Evolutionary conservation across 768 basidiomycete species (phyloP), one percentile per base, ranked within the genome.

Genomic region (Pleurotus ostreatus): DNA sequence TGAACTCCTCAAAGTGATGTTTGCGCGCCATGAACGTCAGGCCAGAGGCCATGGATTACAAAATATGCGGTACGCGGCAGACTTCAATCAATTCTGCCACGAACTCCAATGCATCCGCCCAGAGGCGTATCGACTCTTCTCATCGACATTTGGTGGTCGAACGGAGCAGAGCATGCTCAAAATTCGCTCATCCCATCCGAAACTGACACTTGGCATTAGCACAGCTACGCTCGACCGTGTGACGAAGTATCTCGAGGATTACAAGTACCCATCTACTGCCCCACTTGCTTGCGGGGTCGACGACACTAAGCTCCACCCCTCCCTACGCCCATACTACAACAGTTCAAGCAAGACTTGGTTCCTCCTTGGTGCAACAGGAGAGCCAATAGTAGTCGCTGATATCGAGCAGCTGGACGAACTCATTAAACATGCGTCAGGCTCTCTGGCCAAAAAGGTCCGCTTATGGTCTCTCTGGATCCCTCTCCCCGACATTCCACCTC

Each of bases 271-370:
- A 13, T 69, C 66, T 56, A 37, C 44, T 13, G 71, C 68, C 0
- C 70, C 69, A 1, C 44, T 68, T 26, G 63, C 54, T 2, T 53
- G 74, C 0, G 63, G 63, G 46, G 71, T 69, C 23, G 72, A 76
- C 52, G 74, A 76, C 46, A 71, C 71, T 0, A 72, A 74, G 55
- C 63, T 74, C 0, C 59, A 61, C 18, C 46, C 62, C 0, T 55
- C 60, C 0, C 60, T 67, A 15, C 61, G 63, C 0, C 60, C 65
- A 0, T 70, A 64, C 53, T 72, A 53, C 26, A 69, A 73, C 55
- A 4, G 7, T 0, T 41, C 49, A 0, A 37, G 58, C 1, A 43
- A 70, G 2, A 15, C 12, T 0, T 61, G 64, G 47, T 69, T 60
- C 43, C 38, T 74, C 3, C 37, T 73, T 34, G 71, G 72, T 0